phyloP scores from a whole-genome alignment of 2,329 filamentous ascomycete genomes.

The Fusarium caatingaense region DNA sequence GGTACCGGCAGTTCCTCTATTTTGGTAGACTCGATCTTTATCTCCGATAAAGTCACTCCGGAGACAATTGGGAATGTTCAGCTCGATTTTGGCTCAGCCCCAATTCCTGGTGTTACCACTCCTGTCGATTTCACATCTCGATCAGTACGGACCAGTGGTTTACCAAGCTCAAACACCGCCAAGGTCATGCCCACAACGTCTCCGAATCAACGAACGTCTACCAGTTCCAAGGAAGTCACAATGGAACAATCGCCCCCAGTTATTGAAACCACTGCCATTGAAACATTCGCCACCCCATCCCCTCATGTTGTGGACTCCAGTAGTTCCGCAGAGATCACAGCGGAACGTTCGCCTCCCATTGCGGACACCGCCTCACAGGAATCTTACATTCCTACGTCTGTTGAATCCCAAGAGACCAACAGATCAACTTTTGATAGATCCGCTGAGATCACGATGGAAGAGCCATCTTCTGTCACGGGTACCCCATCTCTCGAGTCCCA shows the following conservation, averaged over 20 bases:
- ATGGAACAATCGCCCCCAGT: neutral
- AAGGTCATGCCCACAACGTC: neutral
- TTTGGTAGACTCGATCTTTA: slow-evolving; percentile 19
- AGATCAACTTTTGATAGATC: no score
- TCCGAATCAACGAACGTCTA: neutral
- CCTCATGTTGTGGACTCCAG: neutral
- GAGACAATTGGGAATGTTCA: slow-evolving; percentile 9
- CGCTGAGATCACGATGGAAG: no score
- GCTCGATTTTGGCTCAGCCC: slow-evolving; percentile 1
- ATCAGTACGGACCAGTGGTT: neutral
- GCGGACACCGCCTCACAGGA: neutral
- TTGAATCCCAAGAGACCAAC: neutral
- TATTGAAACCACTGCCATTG: neutral
- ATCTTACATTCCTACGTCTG: neutral
- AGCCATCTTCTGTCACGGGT: no score
- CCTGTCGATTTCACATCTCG: neutral
- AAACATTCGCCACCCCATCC: neutral
- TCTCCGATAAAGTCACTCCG: slow-evolving; percentile 23
- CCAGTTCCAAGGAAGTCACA: neutral
- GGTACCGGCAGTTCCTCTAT: neutral
- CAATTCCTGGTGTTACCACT: neutral
- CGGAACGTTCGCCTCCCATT: neutral
- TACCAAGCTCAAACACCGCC: neutral
- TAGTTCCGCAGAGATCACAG: neutral
- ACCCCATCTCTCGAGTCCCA: no score